Evolutionary conservation across 1,284 basidiomycete genomes (phyloP).

Genomic region (Apiotrichum veenhuisii): DNA sequence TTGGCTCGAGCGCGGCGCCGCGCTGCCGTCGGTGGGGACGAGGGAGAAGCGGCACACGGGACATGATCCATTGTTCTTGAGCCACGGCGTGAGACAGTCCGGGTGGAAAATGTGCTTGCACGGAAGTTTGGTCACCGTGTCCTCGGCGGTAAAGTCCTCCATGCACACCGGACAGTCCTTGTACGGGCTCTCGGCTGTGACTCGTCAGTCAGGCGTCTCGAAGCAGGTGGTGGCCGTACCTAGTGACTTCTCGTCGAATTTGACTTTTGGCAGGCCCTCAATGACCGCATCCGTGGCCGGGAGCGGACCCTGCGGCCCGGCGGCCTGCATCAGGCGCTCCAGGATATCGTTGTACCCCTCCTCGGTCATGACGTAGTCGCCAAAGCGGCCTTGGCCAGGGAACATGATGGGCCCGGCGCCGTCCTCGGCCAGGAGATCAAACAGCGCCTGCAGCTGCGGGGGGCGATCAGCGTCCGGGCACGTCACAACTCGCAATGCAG

Average conservation of each 20-base stretch:
- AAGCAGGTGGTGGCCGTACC: no score
- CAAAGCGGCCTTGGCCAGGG: conserved; percentile 27
- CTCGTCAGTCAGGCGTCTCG: background rate
- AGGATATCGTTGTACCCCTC: conserved; percentile 45
- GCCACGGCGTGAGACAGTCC: conserved; percentile 47
- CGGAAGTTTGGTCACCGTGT: conserved; percentile 41
- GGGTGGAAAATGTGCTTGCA: conserved; percentile 49
- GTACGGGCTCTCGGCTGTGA: conserved; percentile 36
- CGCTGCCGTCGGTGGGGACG: conserved; percentile 28
- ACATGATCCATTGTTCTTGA: conserved; percentile 47
- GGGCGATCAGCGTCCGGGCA: no score
- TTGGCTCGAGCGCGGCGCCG: background rate
- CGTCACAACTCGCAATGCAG: no score
- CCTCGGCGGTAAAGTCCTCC: conserved; percentile 41
- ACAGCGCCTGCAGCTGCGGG: conserved; percentile 33
- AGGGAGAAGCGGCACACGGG: conserved; percentile 49
- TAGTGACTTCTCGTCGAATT: conserved; percentile 35
- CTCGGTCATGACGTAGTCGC: conserved; percentile 47
- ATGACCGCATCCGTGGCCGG: conserved; percentile 46
- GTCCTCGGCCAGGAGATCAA: conserved; percentile 31
- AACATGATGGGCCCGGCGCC: conserved; percentile 18
- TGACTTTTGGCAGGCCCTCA: conserved; percentile 41
- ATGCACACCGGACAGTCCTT: conserved; percentile 49
- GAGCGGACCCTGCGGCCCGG: conserved; percentile 45
- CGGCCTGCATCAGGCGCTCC: conserved; percentile 46